phyloP scores from a whole-genome alignment of 768 basidiomycete genomes.

The Kwoniella dejecticola region DNA sequence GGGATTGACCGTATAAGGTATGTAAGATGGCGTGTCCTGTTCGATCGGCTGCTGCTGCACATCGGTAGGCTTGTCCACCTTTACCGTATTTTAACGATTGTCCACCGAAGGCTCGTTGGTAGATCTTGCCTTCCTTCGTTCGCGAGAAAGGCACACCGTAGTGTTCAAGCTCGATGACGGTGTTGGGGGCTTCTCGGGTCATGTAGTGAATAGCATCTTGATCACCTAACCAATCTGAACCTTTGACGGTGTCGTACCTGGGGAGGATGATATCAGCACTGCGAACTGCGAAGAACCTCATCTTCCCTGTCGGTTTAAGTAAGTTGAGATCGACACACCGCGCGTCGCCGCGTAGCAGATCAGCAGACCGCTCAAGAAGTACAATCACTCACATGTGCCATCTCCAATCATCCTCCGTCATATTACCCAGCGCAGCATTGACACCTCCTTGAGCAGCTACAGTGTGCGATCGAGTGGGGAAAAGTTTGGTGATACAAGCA shows the following conservation, averaged over 20 bases:
- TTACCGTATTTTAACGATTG: conserved; percentile 96
- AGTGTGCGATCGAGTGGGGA: conserved; percentile 97
- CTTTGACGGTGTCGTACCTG: conserved; percentile 72
- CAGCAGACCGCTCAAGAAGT: too few species aligned
- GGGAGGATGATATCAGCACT: not conserved
- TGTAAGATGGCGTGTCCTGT: conserved; percentile 98
- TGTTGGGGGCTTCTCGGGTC: conserved; percentile 93
- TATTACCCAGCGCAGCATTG: conserved; percentile 76
- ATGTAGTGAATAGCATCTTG: conserved; percentile 99
- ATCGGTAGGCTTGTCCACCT: conserved; percentile 98
- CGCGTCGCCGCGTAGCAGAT: too few species aligned
- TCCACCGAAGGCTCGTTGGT: conserved; percentile 98
- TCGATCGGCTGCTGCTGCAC: conserved; percentile 96
- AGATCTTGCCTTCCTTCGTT: conserved; percentile 98
- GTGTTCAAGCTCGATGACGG: conserved; percentile 97
- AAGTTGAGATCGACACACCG: too few species aligned
- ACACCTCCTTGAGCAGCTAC: conserved; percentile 99
- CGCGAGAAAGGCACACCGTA: conserved; percentile 98
- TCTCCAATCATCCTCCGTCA: conserved; percentile 99
- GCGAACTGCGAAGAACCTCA: too few species aligned
- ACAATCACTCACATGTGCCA: conserved; percentile 79
- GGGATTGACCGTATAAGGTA: conserved; percentile 97
- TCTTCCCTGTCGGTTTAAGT: too few species aligned
- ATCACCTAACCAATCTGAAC: conserved; percentile 99
- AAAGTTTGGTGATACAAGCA: conserved; percentile 97